Conservation (phyloP, 305 asterid genomes). For the Fraxinus floribunda region DNA sequence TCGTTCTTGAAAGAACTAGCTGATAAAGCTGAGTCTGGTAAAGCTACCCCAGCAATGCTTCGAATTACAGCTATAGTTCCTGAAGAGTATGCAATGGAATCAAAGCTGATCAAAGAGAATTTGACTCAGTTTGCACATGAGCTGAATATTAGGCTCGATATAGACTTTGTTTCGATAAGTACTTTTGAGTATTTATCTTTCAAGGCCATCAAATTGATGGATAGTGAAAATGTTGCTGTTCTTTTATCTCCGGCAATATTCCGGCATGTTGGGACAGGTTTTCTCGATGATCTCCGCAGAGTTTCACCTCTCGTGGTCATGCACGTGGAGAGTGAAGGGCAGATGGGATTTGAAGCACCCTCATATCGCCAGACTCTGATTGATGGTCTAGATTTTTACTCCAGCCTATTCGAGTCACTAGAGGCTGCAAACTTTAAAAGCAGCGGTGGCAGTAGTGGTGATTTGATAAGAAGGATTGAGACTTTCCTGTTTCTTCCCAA, state of each 20-base stretch:
- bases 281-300: conserved; percentile 55
- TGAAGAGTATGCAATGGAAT: conserved; percentile 54
- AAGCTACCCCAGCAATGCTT: conserved; percentile 39
- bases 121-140: conserved; percentile 68
- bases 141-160: conserved; percentile 52
- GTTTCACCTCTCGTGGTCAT: conserved; percentile 76
- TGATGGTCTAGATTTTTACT: conserved; percentile 81
- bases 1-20: conserved; percentile 11
- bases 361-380: conserved; percentile 70
- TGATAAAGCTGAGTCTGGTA: conserved; percentile 52
- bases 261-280: neutral
- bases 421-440: conserved; percentile 61
- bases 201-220: conserved; percentile 61
- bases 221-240: conserved; percentile 68
- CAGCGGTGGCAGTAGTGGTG: conserved; percentile 3
- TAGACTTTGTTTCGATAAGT: conserved; percentile 54
- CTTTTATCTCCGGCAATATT: conserved; percentile 67
- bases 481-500: conserved; percentile 63
- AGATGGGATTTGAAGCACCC: conserved; percentile 46
- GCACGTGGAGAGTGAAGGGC: conserved; percentile 72
- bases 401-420: conserved; percentile 68
- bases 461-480: conserved; percentile 60
- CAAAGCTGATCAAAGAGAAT: conserved; percentile 64
- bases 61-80: conserved; percentile 72
- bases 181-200: conserved; percentile 65